Evolutionary conservation across 805 yeast genomes (phyloP), one percentile per base, ranked within the genome.

Genomic region (Ascoidea rubescens): DNA sequence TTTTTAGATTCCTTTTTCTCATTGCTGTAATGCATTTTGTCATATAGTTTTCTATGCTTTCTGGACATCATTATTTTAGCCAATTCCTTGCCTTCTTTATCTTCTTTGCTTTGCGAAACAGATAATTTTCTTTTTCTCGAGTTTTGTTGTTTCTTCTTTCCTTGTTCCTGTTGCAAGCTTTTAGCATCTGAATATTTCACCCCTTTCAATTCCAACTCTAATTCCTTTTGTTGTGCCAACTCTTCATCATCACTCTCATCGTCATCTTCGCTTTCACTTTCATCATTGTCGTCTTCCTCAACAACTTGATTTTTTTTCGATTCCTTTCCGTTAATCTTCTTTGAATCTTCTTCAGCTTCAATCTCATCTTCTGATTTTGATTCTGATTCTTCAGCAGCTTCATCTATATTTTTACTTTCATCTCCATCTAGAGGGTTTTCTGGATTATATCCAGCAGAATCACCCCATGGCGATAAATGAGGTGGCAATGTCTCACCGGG

Each of bases 381-480:
- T 32, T 67, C 78, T 14, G 66, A 78, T 2, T 62, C 75, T 17
- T 66, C 79, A 14, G 64, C 75, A 4, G 61, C 73, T 6, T 65
- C 78, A 2, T 61, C 75, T 8, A 61, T 78, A 2, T 64, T 76
- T 21, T 21, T 21, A 21, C 28, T 21, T 10, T 66, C 78, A 16
- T 50, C 67, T 5, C 61, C 68, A 42, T 61, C 74, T 12, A 65
- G 60, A 37, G 67, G 67, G 37, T 78, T 84, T 53, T 75, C 80
- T 61, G 99, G 98, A 67, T 91, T 80, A 70, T 93, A 93, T 52
- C 82, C 84, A 60, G 84, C 88, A 49, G 90, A 78, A 71, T 93
- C 99, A 60, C 98, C 98, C 98, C 99, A 93, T 72, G 99, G 99
- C 51, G 96, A 87, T 62, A 93, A 73, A 68, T 93, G 99, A 44